These are phyloP conservation scores for Phlebiopsis flavidoalba DNA, from an alignment of 768 basidiomycete genomes.

Conservation along the genomic window DNA sequence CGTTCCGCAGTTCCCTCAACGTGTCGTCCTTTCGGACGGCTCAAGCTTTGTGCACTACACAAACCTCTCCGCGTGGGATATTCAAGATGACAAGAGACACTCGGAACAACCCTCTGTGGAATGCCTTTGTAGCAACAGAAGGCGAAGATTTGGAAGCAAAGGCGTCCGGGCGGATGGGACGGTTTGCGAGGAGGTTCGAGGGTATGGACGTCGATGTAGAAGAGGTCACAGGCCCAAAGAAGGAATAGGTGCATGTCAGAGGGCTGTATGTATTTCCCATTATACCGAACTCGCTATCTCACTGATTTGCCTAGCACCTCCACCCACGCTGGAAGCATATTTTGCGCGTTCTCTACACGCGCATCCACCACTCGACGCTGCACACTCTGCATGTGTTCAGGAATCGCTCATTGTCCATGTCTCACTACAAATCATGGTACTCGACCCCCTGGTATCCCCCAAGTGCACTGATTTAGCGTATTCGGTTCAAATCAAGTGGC, in stretches of 20 bases:
- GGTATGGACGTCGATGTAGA: constrained; percentile 18
- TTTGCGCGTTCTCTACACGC: no score
- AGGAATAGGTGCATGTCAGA: not conserved
- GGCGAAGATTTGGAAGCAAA: constrained; percentile 57
- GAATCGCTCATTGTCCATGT: no score
- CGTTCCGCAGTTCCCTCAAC: constrained; percentile 83
- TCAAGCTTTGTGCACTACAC: constrained; percentile 86
- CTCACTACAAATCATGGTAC: no score
- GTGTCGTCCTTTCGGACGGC: constrained; percentile 82
- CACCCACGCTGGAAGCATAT: no score
- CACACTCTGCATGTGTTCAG: no score
- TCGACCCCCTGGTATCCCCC: no score
- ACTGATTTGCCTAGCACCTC: no score
- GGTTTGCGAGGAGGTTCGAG: constrained; percentile 74
- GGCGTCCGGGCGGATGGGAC: constrained; percentile 71
- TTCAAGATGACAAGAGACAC: constrained; percentile 82
- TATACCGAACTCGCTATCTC: no score
- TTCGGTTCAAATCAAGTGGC: no score
- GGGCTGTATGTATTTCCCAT: not conserved
- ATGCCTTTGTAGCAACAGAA: constrained; percentile 47
- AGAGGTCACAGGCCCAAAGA: not conserved
- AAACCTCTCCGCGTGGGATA: constrained; percentile 75
- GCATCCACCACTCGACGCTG: no score
- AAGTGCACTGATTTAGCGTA: no score
- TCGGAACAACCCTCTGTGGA: constrained; percentile 87